Evolutionary conservation across 2,329 filamentous ascomycete genomes (phyloP), one percentile per base, ranked within the genome.

Genomic region (Ascochyta lentis): DNA sequence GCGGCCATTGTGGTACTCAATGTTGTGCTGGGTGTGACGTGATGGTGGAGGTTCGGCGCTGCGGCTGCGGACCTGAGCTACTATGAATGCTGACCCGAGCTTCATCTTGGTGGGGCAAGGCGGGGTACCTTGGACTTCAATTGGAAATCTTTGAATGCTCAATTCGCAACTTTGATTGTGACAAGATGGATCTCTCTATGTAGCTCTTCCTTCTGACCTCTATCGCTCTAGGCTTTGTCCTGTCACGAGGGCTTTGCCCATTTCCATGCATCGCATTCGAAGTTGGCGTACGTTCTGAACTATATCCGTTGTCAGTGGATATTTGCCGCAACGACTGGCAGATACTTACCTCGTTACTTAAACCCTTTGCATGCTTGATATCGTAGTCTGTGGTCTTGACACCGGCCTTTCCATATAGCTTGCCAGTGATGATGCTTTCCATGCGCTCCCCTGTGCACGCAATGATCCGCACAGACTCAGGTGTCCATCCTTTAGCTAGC

Each of bases 371-470:
- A 68, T 94, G 91, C 60, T 81, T 79, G 4, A 88, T 86, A 66
- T 88, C 84, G 69, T 87, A 92, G 0, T 83, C 85, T 0, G 90
- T 93, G 4, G 86, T 87, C 49, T 73, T 78, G 26, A 89, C 76
- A 2, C 87, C 87, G 31, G 86, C 78, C 40, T 85, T 81, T 42
- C 79, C 78, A 72, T 93, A 93, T n/a, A 94, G 78, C 71, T 85
- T 89, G 49, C 74, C 60, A 10, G 65, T 67, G 15, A 92, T 81
- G 13, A 92, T 77, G 1, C 69, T 60, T 56, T 85, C 82, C 89
- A 94, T 90, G 42, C 89, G 82, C 77, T 94, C 90, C 53, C 91
- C 91, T 0, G 91, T 95, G 74, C 88, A 91, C 26, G 90, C 79
- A 47, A 94, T 84, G 48, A 92, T 68, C 22, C 64, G 70, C 10